Evolutionary conservation across 495 filamentous ascomycete species (phyloP).

Genomic region (Pseudevernia furfuracea): DNA sequence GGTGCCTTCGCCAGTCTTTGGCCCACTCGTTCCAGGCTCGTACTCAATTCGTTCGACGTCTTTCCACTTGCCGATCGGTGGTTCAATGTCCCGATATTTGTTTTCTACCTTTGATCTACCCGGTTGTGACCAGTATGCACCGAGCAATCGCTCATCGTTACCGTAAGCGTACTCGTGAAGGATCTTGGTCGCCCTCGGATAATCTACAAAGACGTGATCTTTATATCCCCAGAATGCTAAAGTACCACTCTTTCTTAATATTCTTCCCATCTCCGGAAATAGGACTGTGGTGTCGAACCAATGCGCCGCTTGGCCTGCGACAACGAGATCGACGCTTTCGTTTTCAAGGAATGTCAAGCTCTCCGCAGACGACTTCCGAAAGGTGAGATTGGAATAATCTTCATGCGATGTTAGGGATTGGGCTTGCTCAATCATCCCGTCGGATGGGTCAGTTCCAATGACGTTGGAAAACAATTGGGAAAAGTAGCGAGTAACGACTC

Average conservation of each 20-base stretch:
- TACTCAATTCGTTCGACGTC: slow-evolving; percentile 47
- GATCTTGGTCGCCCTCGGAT: slow-evolving; percentile 40
- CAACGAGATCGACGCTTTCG: slow-evolving; percentile 45
- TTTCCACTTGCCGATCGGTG: slow-evolving; percentile 43
- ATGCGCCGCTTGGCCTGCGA: slow-evolving; percentile 56
- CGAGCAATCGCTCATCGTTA: slow-evolving; percentile 32
- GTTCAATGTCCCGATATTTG: slow-evolving; percentile 41
- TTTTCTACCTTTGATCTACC: slow-evolving; percentile 47
- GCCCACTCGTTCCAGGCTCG: slow-evolving; percentile 39
- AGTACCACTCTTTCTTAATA: slow-evolving; percentile 39
- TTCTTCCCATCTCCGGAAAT: slow-evolving; percentile 48
- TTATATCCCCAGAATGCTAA: slow-evolving; percentile 58
- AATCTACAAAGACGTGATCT: slow-evolving; percentile 48
- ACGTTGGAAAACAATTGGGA: slow-evolving; percentile 41
- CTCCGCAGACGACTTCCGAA: slow-evolving; percentile 43
- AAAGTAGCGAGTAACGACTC: slow-evolving; percentile 48
- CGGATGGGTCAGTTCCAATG: not conserved
- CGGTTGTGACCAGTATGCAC: slow-evolving; percentile 52
- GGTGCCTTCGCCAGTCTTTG: slow-evolving; percentile 36
- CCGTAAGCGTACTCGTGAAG: slow-evolving; percentile 31
- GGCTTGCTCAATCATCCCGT: not conserved
- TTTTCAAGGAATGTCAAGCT: slow-evolving; percentile 42
- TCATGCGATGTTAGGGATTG: not conserved
- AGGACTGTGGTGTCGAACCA: slow-evolving; percentile 52
- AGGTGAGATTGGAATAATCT: slow-evolving; percentile 39